Percentiles rank a stretch among this genome's conserved stretches.
Conservation (phyloP, 768 basidiomycete genomes). For the Dacryopinax spathularia region DNA sequence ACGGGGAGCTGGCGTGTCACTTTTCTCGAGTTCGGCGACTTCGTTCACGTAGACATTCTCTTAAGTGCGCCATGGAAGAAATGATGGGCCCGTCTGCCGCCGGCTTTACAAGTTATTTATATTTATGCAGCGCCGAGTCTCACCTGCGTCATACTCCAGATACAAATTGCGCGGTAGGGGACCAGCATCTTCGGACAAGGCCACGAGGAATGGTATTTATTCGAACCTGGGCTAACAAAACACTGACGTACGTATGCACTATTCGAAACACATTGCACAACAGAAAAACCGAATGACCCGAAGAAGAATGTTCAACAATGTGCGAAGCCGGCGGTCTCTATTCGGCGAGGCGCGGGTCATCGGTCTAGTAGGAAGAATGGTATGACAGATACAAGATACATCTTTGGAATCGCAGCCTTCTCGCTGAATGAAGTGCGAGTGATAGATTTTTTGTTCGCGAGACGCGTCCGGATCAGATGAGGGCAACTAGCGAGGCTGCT, state of each 20-base stretch:
- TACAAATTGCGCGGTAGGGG: too few relatives aligned
- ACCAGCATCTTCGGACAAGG: too few relatives aligned
- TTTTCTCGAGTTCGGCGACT: too few relatives aligned
- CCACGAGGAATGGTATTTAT: too few relatives aligned
- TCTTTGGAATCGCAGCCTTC: not conserved
- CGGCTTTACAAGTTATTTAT: too few relatives aligned
- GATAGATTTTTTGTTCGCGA: not conserved
- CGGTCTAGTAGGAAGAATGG: not conserved
- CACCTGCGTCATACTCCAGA: too few relatives aligned
- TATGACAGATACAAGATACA: conserved; percentile 1
- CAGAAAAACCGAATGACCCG: not conserved
- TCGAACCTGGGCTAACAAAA: not conserved
- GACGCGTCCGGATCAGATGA: not conserved
- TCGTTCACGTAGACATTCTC: too few relatives aligned
- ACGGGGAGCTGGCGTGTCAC: too few relatives aligned
- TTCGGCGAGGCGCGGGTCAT: not conserved
- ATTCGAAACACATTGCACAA: not conserved
- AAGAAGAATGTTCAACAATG: not conserved
- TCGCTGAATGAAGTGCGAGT: not conserved
- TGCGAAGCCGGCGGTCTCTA: not conserved
- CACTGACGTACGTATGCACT: not conserved
- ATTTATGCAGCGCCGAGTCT: too few relatives aligned
- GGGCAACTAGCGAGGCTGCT: not conserved
- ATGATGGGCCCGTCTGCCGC: too few relatives aligned
- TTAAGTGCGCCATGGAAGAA: too few relatives aligned